These are phyloP conservation scores for Debaryomycetaceae sp. DNA, from an alignment of 1,139 yeast genomes.

Conservation along the genomic window DNA sequence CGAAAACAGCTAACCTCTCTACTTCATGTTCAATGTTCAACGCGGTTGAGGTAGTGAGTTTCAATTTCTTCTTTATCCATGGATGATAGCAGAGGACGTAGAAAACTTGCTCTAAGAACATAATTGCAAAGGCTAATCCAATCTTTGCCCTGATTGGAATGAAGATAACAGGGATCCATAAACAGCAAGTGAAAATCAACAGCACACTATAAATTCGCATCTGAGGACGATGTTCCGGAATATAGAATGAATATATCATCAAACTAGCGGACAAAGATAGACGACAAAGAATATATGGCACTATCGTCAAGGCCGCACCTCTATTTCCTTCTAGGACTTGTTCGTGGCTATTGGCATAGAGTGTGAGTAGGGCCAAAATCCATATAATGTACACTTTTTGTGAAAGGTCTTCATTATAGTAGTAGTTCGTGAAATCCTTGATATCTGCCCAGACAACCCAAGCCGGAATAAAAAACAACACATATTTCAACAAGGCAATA, in stretches of 20 bases:
- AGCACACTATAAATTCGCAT: slow-evolving; percentile 38
- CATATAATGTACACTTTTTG: slow-evolving; percentile 54
- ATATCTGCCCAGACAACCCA: slow-evolving; percentile 66
- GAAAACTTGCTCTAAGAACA: slow-evolving; percentile 39
- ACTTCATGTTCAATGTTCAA: slow-evolving; percentile 66
- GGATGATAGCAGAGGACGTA: slow-evolving; percentile 45
- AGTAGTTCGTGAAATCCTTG: slow-evolving; percentile 63
- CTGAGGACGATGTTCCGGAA: slow-evolving; percentile 55
- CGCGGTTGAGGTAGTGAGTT: slow-evolving; percentile 52
- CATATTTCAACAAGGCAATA: slow-evolving; percentile 43
- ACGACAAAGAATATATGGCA: slow-evolving; percentile 48
- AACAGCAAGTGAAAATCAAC: slow-evolving; percentile 28
- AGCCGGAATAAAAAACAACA: slow-evolving; percentile 53
- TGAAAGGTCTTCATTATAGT: slow-evolving; percentile 57
- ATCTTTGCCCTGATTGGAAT: slow-evolving; percentile 44
- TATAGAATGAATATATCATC: slow-evolving; percentile 44
- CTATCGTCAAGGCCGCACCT: slow-evolving; percentile 43
- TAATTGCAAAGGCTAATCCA: slow-evolving; percentile 41
- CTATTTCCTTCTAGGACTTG: slow-evolving; percentile 28
- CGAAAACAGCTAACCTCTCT: slow-evolving; percentile 57
- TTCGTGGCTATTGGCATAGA: slow-evolving; percentile 51
- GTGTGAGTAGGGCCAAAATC: slow-evolving; percentile 49
- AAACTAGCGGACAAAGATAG: slow-evolving; percentile 33
- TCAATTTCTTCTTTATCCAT: slow-evolving; percentile 36
- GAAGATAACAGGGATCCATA: slow-evolving; percentile 50